Evolutionary conservation across 2,329 filamentous ascomycete genomes (phyloP).

Genomic region (Zymoseptoria pseudotritici): DNA sequence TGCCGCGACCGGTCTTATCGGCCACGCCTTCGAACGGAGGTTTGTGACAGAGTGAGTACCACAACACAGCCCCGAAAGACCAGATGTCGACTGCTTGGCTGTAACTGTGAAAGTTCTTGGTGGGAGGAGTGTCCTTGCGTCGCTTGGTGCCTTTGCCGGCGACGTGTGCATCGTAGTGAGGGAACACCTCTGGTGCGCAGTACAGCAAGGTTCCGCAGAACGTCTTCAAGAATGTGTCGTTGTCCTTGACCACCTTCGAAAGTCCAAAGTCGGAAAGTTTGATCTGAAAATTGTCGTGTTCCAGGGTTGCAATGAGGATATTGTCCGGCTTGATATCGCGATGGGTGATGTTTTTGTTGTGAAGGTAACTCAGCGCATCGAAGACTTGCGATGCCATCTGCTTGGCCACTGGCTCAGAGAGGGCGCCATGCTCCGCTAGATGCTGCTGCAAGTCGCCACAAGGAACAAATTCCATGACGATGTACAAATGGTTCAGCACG

Average conservation of each 20-base stretch:
- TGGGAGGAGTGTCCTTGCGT: constrained; percentile 43
- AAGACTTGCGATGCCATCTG: constrained; percentile 69
- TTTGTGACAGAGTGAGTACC: constrained; percentile 69
- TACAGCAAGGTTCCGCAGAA: constrained; percentile 95
- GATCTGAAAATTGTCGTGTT: constrained; percentile 60
- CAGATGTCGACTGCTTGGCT: constrained; percentile 91
- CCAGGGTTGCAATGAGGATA: constrained; percentile 68
- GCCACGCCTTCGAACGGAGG: constrained; percentile 75
- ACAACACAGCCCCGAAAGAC: constrained; percentile 90
- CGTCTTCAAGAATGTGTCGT: constrained; percentile 85
- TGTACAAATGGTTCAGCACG: constrained; percentile 72
- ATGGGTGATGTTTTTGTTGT: constrained; percentile 83
- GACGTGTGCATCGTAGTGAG: constrained; percentile 63
- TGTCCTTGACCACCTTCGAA: constrained; percentile 79
- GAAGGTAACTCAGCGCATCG: constrained; percentile 76
- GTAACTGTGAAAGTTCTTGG: constrained; percentile 56
- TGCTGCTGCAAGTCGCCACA: constrained; percentile 75
- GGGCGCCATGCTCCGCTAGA: constrained; percentile 52
- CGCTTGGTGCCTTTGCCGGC: constrained; percentile 53
- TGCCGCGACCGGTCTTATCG: constrained; percentile 67
- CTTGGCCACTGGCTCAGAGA: constrained; percentile 63
- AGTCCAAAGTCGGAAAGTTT: constrained; percentile 96
- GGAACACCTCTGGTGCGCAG: constrained; percentile 94
- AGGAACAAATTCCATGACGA: constrained; percentile 92
- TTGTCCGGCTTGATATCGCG: constrained; percentile 99